Evolutionary conservation across 2,329 filamentous ascomycete genomes (phyloP).

Genomic region (Cladosporium cucumerinum): DNA sequence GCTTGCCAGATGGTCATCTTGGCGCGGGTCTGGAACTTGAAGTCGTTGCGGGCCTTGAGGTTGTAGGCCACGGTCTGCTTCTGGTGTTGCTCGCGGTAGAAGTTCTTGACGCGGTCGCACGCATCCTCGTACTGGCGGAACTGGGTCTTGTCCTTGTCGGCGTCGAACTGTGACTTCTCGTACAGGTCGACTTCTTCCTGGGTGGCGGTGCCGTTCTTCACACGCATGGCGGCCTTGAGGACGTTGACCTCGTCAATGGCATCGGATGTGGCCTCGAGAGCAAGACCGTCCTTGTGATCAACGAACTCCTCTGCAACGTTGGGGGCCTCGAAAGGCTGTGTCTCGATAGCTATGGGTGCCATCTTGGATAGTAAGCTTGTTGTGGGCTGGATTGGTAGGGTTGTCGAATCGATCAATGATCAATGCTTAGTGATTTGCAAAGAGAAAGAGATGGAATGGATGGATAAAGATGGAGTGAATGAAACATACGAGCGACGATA

Average conservation of each 20-base stretch:
- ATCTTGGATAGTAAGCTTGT: not conserved
- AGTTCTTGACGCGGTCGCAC: conserved; percentile 79
- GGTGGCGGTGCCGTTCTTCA: conserved; percentile 37
- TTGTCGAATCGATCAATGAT: not conserved
- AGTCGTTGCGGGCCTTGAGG: conserved; percentile 70
- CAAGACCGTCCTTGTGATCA: conserved; percentile 51
- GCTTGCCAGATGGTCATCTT: conserved; percentile 87
- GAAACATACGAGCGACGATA: conserved; percentile 13
- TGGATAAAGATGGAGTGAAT: not conserved
- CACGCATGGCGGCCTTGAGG: conserved; percentile 48
- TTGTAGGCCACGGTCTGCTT: conserved; percentile 82
- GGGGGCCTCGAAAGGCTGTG: conserved; percentile 37
- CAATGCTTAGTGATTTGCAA: not conserved
- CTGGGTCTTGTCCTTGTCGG: conserved; percentile 71
- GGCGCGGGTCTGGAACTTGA: conserved; percentile 64
- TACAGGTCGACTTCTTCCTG: conserved; percentile 45
- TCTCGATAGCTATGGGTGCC: conserved; percentile 40
- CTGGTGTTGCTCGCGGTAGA: conserved; percentile 71
- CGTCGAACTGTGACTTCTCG: conserved; percentile 64
- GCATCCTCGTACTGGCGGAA: conserved; percentile 83
- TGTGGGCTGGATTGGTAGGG: not conserved
- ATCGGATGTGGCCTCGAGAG: conserved; percentile 58
- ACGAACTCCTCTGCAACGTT: conserved; percentile 41
- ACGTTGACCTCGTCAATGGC: conserved; percentile 60
- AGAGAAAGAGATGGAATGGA: not conserved